Conservation (phyloP, 768 basidiomycete genomes). For the Mycena floridula region DNA sequence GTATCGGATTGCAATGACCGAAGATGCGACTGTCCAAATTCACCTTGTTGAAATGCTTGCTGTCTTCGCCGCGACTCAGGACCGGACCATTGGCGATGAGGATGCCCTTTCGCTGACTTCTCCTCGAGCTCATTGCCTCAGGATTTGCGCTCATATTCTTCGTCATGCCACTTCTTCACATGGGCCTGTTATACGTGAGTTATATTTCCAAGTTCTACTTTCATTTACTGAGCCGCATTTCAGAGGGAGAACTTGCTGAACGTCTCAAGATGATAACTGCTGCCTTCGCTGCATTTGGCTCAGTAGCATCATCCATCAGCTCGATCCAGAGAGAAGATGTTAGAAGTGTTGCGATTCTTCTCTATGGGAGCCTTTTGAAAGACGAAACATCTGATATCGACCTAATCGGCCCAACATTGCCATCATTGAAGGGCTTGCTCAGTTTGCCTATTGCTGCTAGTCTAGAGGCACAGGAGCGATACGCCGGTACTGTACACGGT, state of each 20-base stretch:
- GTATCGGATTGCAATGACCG: slow-evolving; percentile 87
- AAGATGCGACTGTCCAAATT: slow-evolving; percentile 63
- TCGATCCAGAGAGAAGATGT: slow-evolving; percentile 64
- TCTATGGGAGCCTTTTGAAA: slow-evolving; percentile 83
- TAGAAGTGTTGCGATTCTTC: slow-evolving; percentile 68
- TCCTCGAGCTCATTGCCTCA: slow-evolving; percentile 62
- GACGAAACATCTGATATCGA: slow-evolving; percentile 81
- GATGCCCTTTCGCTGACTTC: slow-evolving; percentile 38
- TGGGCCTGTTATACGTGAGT: slow-evolving; percentile 46
- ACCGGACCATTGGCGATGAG: slow-evolving; percentile 14
- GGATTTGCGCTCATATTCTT: slow-evolving; percentile 78
- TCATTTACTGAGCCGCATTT: slow-evolving; percentile 6
- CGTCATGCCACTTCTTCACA: slow-evolving; percentile 62
- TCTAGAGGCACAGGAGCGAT: slow-evolving; percentile 41
- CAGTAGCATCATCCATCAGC: slow-evolving; percentile 53
- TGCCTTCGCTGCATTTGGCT: slow-evolving; percentile 55
- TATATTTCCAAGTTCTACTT: neutral
- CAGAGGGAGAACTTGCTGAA: slow-evolving; percentile 48
- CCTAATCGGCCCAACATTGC: slow-evolving; percentile 73
- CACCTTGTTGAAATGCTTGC: slow-evolving; percentile 67
- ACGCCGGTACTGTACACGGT: slow-evolving; percentile 63
- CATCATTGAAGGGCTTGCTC: slow-evolving; percentile 71
- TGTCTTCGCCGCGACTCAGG: slow-evolving; percentile 45
- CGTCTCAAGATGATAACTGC: slow-evolving; percentile 59
- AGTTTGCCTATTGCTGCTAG: slow-evolving; percentile 39